Evolutionary conservation across 495 filamentous ascomycete genomes (phyloP).

Genomic region (Patellaria atrata): DNA sequence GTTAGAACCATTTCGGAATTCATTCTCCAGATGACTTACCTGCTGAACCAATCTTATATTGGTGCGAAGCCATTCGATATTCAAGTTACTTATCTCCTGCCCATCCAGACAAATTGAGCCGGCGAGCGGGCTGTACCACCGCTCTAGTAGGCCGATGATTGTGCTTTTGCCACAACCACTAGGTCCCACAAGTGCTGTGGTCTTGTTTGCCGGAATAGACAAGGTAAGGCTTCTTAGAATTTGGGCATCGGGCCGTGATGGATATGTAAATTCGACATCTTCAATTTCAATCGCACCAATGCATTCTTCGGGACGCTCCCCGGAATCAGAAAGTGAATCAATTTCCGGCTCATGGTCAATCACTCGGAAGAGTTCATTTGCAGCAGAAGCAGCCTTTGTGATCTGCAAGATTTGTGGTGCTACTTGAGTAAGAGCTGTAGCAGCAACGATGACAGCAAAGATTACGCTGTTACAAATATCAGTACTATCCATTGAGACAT

Average conservation of each 20-base stretch:
- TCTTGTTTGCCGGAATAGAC: slow-evolving; percentile 18
- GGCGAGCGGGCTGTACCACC: slow-evolving; percentile 26
- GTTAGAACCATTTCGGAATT: not conserved
- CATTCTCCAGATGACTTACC: slow-evolving; percentile 2
- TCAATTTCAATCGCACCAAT: slow-evolving; percentile 20
- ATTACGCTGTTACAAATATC: slow-evolving; percentile 12
- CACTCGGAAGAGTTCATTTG: slow-evolving; percentile 18
- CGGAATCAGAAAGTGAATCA: slow-evolving; percentile 29
- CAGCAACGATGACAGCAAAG: slow-evolving; percentile 21
- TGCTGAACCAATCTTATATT: slow-evolving; percentile 15
- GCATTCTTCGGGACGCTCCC: slow-evolving; percentile 15
- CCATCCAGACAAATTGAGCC: slow-evolving; percentile 13
- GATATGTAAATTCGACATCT: slow-evolving; percentile 21
- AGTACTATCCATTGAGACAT: not conserved
- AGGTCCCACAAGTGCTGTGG: slow-evolving; percentile 24
- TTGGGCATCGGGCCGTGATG: slow-evolving; percentile 13
- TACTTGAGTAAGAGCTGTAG: slow-evolving; percentile 16
- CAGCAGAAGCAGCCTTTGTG: slow-evolving; percentile 18
- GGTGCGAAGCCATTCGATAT: slow-evolving; percentile 20
- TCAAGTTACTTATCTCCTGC: too few relatives aligned
- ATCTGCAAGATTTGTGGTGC: slow-evolving; percentile 15
- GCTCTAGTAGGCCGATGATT: slow-evolving; percentile 20
- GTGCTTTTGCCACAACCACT: slow-evolving; percentile 25
- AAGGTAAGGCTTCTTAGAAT: slow-evolving; percentile 19
- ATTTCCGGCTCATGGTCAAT: slow-evolving; percentile 35